These are phyloP conservation scores for Globisporangium solare DNA, from an alignment of 352 stramenopile genomes.

Conservation along the genomic window DNA sequence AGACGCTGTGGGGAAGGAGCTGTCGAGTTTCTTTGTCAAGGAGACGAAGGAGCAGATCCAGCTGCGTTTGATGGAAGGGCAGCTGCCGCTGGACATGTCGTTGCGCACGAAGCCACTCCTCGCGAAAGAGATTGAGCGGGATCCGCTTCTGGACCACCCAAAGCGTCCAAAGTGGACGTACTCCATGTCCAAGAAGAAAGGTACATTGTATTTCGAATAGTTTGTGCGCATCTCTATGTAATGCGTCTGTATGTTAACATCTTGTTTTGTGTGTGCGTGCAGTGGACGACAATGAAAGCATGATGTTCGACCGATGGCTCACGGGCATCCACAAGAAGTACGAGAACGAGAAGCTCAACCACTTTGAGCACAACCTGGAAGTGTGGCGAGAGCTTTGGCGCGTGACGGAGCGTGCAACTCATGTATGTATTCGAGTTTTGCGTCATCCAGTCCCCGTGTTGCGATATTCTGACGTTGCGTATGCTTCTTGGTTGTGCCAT, in stretches of 20 bases:
- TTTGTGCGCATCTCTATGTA: slow-evolving; percentile 11
- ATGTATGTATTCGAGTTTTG: slow-evolving; percentile 28
- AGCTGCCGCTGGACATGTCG: slow-evolving; percentile 52
- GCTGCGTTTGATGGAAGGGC: slow-evolving; percentile 78
- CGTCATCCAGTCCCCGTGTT: too few relatives aligned
- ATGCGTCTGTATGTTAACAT: neutral
- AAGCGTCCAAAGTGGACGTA: slow-evolving; percentile 72
- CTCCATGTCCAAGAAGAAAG: slow-evolving; percentile 80
- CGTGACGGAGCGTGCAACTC: slow-evolving; percentile 75
- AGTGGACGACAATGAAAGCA: slow-evolving; percentile 76
- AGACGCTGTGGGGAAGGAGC: slow-evolving; percentile 72
- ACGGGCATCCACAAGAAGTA: slow-evolving; percentile 84
- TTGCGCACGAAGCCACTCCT: slow-evolving; percentile 53
- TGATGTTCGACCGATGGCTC: slow-evolving; percentile 87
- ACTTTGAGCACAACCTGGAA: slow-evolving; percentile 85
- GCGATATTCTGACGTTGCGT: too few relatives aligned
- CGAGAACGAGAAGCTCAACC: slow-evolving; percentile 73
- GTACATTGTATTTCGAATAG: neutral
- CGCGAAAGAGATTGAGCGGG: slow-evolving; percentile 49
- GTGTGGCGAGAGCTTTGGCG: slow-evolving; percentile 87
- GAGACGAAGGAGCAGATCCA: slow-evolving; percentile 87
- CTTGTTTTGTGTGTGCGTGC: slow-evolving; percentile 8
- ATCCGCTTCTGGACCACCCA: slow-evolving; percentile 70
- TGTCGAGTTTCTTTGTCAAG: slow-evolving; percentile 85
- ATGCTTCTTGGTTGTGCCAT: neutral